Evolutionary conservation across 306 rosid genomes (phyloP), one percentile per base, ranked within the genome.

Genomic region (Fagus crenata): DNA sequence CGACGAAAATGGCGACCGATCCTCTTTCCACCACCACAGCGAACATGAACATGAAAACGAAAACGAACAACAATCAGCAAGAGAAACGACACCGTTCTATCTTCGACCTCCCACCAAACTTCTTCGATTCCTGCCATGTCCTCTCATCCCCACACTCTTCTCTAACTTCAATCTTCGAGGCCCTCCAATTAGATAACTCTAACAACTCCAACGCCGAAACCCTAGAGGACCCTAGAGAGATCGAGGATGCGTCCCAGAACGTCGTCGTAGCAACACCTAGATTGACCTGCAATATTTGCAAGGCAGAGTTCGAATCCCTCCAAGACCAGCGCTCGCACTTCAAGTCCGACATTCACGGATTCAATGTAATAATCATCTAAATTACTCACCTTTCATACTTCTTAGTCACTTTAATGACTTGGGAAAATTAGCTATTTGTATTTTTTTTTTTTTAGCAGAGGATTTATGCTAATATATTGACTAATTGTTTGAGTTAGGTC

Each of bases 261-360:
- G 78, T 64, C 67, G 84, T 54, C 83, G 74, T 80, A 61, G 82
- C 84, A 1, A 56, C 39, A 1, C 67, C 86, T 13, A 86, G 97
- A 81, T 83, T 67, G 87, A 90, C 98, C 75, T 94, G 98, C 91
- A 87, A 94, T 72, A 94, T 85, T 60, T 94, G 98, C 82, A 86
- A 90, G 85, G 85, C 85, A 46, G 93, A 92, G 74, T 94, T 94
- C 84, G 95, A 94, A 59, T 94, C 98, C 58, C 93, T 94, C 64
- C 85, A 81, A 36, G 96, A 92, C 75, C 98, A 94, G 83, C 98
- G 98, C n/a, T 86, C 86, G 53, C 98, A 94, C 82, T 94, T 94
- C 89, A 92, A 94, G 77, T 90, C 97, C 72, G 98, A 94, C 46
- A 82, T 94, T 63, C 98, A 94, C 82, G 92, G 98, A n/a, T 92